Evolutionary conservation across 345 rosid genomes (phyloP).

Genomic region (Diplotaxis tenuifolia): DNA sequence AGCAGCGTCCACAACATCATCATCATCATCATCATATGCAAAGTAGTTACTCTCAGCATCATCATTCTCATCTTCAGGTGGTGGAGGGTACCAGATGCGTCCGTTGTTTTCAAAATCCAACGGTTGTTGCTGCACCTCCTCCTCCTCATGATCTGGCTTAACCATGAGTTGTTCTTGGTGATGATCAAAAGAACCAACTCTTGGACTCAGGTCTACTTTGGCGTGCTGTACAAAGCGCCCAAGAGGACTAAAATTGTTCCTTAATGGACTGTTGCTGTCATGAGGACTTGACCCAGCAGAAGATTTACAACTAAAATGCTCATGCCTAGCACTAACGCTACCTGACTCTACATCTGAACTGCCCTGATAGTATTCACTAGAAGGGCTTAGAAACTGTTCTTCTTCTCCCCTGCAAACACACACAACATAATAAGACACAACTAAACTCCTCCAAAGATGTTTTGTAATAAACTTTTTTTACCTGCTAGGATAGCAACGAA

Average conservation of each 20-base stretch:
- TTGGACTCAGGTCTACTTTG: constrained; percentile 61
- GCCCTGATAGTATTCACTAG: constrained; percentile 61
- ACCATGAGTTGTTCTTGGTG: constrained; percentile 41
- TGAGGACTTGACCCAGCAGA: constrained; percentile 79
- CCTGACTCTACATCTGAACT: constrained; percentile 68
- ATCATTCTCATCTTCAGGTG: constrained; percentile 80
- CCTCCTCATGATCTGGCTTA: constrained; percentile 45
- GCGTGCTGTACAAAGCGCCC: constrained; percentile 70
- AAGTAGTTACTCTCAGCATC: constrained; percentile 71
- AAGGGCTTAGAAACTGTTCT: constrained; percentile 64
- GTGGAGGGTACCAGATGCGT: constrained; percentile 90
- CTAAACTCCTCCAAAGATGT: background rate
- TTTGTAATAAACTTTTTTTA: constrained; percentile 19
- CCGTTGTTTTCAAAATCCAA: constrained; percentile 88
- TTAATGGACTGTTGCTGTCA: constrained; percentile 84
- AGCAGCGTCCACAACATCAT: constrained; percentile 77
- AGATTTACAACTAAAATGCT: constrained; percentile 65
- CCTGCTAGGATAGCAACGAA: constrained; percentile 64
- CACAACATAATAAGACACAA: background rate
- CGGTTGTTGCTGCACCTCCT: constrained; percentile 42
- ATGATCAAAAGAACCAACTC: constrained; percentile 50
- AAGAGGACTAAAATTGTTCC: constrained; percentile 82
- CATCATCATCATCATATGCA: constrained; percentile 81
- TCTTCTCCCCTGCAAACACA: constrained; percentile 68
- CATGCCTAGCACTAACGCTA: constrained; percentile 82